Conservation (phyloP, 2,329 filamentous ascomycete genomes). For the Parastagonospora nodorum region DNA sequence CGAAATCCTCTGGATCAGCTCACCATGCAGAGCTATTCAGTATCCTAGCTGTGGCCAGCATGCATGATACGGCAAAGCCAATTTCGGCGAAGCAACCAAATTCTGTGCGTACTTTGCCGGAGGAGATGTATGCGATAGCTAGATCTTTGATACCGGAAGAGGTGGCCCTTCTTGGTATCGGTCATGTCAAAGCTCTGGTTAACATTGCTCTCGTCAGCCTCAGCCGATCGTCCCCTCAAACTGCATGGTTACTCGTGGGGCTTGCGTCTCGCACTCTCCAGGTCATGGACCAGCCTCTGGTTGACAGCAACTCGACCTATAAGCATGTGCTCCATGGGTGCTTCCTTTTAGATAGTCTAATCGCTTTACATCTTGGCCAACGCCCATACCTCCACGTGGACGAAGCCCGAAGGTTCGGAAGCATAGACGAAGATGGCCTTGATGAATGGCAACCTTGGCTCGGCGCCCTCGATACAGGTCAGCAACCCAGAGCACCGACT, state of each 20-base stretch:
- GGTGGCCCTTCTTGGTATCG: constrained; percentile 40
- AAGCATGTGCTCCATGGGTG: constrained; percentile 61
- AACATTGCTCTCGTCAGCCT: constrained; percentile 66
- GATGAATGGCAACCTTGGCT: constrained; percentile 79
- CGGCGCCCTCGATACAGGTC: constrained; percentile 52
- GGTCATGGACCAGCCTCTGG: constrained; percentile 45
- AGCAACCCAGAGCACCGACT: constrained; percentile 35
- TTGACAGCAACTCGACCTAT: constrained; percentile 34
- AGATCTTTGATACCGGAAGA: constrained; percentile 39
- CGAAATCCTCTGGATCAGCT: constrained; percentile 33
- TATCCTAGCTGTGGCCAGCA: constrained; percentile 49
- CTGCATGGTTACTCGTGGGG: constrained; percentile 69
- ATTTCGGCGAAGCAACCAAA: background rate
- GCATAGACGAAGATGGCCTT: constrained; percentile 67
- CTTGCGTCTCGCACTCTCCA: constrained; percentile 63
- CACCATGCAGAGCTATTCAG: constrained; percentile 54
- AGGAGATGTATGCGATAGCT: constrained; percentile 33
- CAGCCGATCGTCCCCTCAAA: constrained; percentile 59
- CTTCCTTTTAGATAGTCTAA: constrained; percentile 65
- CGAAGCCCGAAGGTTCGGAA: constrained; percentile 55
- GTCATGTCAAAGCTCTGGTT: constrained; percentile 51
- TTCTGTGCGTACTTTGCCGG: constrained; percentile 11
- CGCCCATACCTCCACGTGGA: constrained; percentile 56
- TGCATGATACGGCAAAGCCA: constrained; percentile 24
- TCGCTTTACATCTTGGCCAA: constrained; percentile 58